Base-by-base conservation (phyloP, 2,329 filamentous ascomycete genomes). In the Epichloe gansuensis region DNA sequence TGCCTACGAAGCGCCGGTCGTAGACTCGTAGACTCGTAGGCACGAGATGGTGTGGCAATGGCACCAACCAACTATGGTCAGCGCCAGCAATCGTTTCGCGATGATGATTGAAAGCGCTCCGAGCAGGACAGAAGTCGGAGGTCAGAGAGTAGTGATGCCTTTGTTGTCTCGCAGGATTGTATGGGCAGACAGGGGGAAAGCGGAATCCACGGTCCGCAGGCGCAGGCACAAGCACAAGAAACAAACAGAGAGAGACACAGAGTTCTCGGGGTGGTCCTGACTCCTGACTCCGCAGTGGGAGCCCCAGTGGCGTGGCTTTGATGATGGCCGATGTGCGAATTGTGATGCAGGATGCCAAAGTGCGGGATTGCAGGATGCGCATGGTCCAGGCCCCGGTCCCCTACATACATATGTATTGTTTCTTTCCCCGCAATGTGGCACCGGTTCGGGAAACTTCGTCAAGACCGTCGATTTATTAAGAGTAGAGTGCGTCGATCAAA, bases 381-480 rank as follows among this genome's bases (percentile, higher is more conserved):
- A 12, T 48, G 47, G 35, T 43, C 25, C 48, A 54, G 34, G n/a
- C 37, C 48, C 44, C 34, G 31, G 39, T 48, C 31, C 41, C 49
- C 46, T 46, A 21, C 17, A 21, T 21, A 21, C 17, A 21, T 21
- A 21, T 21, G 17, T 21, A 25, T 42, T 44, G 41, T 31, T 31
- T 42, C 17, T 44, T 54, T 50, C 53, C 53, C 53, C 53, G 53
- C 53, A 54, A 46, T 54, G 46, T 37, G 34, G 12, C 7, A 15
- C 41, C 49, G 21, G 35, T 41, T 51, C n/a, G 31, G 46, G 42
- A 37, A 46, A 12, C 39, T 28, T 35, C 3, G 52, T 37, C n/a
- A 23, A 23, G 23, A 3, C 42, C 21, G 34, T n/a, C 37, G 25
- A 34, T 35, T 25, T 25, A 47, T 31, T 17, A 25, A 17, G 41